Conservation (phyloP, 495 filamentous ascomycete species). For the Xanthoparmelia taractica region DNA sequence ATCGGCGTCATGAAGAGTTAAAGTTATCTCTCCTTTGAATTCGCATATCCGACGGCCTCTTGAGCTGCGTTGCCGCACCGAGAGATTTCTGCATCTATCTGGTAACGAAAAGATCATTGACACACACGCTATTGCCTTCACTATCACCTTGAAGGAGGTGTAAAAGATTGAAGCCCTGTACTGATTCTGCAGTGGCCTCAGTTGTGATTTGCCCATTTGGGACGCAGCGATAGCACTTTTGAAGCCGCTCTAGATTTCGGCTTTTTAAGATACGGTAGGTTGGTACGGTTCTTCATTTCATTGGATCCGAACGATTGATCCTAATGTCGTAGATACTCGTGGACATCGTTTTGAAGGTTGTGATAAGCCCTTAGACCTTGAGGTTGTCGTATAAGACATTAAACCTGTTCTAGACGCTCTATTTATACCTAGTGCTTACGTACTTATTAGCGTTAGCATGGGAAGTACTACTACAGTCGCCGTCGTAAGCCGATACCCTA, state of each 20-base stretch:
- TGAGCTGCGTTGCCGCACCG: not conserved
- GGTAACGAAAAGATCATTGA: not conserved
- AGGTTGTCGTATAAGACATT: not conserved
- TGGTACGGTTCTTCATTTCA: too few relatives aligned
- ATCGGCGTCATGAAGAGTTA: not conserved
- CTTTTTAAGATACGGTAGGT: not conserved
- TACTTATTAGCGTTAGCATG: not conserved
- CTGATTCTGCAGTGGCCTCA: not conserved
- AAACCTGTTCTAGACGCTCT: not conserved
- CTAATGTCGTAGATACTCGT: not conserved
- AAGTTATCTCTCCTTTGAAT: not conserved
- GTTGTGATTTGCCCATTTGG: not conserved
- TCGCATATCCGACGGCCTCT: not conserved
- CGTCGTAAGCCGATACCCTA: not conserved
- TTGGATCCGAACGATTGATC: not conserved
- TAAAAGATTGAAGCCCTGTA: not conserved
- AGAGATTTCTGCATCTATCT: not conserved
- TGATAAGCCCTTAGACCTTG: not conserved
- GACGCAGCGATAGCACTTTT: not conserved
- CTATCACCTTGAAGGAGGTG: not conserved
- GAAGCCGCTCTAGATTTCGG: not conserved
- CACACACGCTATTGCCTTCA: not conserved
- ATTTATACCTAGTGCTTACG: not conserved
- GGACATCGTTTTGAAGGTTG: not conserved
- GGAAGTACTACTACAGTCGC: not conserved